A percentile compares a stretch with the other conserved stretches of the same genome.
Conservation (phyloP, 1,139 yeast genomes). For the Saccharomyces hybrid region DNA sequence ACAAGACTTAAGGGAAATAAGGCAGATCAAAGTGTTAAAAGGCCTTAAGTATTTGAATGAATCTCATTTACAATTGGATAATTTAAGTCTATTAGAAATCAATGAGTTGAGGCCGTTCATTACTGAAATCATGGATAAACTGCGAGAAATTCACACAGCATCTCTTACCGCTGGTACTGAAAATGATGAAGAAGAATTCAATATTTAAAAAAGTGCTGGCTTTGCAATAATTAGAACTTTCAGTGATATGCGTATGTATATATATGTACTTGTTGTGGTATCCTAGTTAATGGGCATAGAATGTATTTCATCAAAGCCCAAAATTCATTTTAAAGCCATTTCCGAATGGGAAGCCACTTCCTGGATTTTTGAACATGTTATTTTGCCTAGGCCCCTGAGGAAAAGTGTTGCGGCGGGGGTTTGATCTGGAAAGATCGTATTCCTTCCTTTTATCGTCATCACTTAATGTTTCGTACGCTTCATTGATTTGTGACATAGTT, state of each 20-base stretch:
- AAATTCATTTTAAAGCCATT: conserved; percentile 7
- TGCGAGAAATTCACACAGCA: conserved; percentile 46
- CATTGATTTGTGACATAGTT: conserved; percentile 88
- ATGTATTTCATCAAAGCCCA: conserved; percentile 4
- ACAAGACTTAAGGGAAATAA: conserved; percentile 78
- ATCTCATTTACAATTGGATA: conserved; percentile 75
- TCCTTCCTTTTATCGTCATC: conserved; percentile 55
- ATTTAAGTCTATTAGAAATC: conserved; percentile 74
- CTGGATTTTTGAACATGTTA: background rate
- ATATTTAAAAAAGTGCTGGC: background rate
- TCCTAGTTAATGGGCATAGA: background rate
- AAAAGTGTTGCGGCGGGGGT: conserved; percentile 4
- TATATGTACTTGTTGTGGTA: background rate
- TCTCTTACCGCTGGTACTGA: conserved; percentile 27
- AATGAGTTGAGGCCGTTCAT: conserved; percentile 85
- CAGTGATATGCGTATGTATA: background rate
- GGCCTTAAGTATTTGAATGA: conserved; percentile 78
- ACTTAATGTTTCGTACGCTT: conserved; percentile 82
- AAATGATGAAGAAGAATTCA: conserved; percentile 25
- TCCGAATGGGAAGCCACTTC: conserved; percentile 9
- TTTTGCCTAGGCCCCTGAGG: background rate
- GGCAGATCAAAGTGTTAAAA: conserved; percentile 72
- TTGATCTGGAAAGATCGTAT: conserved; percentile 46
- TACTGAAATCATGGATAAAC: conserved; percentile 67
- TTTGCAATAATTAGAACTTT: conserved; percentile 1